phyloP scores from a whole-genome alignment of 2,329 filamentous ascomycete genomes.

The Colletotrichum tabaci region DNA sequence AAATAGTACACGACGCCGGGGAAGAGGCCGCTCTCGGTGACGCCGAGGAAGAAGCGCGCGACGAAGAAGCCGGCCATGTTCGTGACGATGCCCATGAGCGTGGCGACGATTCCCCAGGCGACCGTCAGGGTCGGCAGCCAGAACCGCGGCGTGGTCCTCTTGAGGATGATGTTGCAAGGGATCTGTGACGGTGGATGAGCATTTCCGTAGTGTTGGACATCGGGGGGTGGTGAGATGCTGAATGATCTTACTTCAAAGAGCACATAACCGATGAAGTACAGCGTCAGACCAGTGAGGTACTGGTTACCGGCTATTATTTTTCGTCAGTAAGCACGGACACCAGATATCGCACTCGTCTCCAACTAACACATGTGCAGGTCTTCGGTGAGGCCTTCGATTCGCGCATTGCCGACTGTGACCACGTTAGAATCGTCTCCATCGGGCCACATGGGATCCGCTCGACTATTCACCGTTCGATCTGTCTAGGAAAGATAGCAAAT shows the following conservation, averaged over 20 bases:
- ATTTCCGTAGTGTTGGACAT: accelerated
- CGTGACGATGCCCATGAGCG: slow-evolving; percentile 64
- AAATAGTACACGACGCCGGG: slow-evolving; percentile 67
- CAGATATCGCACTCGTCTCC: slow-evolving; percentile 39
- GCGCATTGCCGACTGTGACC: slow-evolving; percentile 69
- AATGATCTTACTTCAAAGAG: slow-evolving; percentile 64
- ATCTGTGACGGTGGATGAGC: slow-evolving; percentile 55
- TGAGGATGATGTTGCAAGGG: slow-evolving; percentile 74
- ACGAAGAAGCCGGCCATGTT: slow-evolving; percentile 66
- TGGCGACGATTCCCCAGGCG: slow-evolving; percentile 69
- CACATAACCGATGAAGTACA: slow-evolving; percentile 76
- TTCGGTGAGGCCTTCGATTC: slow-evolving; percentile 67
- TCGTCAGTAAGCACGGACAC: background rate
- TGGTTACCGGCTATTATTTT: slow-evolving; percentile 66
- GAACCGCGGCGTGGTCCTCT: slow-evolving; percentile 69
- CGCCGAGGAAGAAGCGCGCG: slow-evolving; percentile 69
- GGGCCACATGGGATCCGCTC: slow-evolving; percentile 44
- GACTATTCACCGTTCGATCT: slow-evolving; percentile 67
- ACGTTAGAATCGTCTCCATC: slow-evolving; percentile 21
- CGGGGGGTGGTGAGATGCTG: background rate
- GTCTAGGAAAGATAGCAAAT: slow-evolving; percentile 71
- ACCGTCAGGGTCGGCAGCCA: slow-evolving; percentile 73
- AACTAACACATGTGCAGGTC: slow-evolving; percentile 68
- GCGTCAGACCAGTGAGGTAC: slow-evolving; percentile 75
- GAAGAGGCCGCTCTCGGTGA: slow-evolving; percentile 67